Percentiles rank a stretch among this genome's conserved stretches.
These are phyloP conservation scores for Themeda triandra DNA, from an alignment of 176 grass and related monocot genomes.

Conservation along the genomic window DNA sequence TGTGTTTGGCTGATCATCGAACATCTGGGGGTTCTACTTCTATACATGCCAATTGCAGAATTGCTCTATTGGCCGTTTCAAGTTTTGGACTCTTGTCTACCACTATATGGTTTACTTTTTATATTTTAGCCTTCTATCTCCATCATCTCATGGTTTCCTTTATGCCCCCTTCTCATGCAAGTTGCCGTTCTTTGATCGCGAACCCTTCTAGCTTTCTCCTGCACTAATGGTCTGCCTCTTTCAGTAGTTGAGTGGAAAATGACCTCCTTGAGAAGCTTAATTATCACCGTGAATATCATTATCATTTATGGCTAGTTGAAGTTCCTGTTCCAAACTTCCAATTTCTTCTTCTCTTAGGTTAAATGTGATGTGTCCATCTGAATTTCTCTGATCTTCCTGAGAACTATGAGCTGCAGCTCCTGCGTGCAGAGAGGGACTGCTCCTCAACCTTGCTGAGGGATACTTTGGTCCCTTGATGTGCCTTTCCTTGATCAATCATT, in stretches of 20 bases:
- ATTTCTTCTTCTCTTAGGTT: slow-evolving; percentile 17
- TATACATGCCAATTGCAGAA: not conserved
- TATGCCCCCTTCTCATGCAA: slow-evolving; percentile 28
- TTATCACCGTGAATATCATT: slow-evolving; percentile 29
- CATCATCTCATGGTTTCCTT: slow-evolving; percentile 5
- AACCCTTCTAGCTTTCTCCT: slow-evolving; percentile 51
- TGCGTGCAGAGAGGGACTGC: slow-evolving; percentile 54
- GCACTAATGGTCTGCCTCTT: slow-evolving; percentile 13
- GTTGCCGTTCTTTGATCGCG: slow-evolving; percentile 26
- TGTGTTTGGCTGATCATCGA: not conserved
- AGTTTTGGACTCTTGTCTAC: not conserved
- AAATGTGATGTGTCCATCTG: slow-evolving; percentile 44
- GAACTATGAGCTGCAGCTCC: slow-evolving; percentile 63
- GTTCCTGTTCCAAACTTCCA: slow-evolving; percentile 10
- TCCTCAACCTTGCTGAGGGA: slow-evolving; percentile 24
- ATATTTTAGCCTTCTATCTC: not conserved
- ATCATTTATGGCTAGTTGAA: slow-evolving; percentile 9
- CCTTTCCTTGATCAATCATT: slow-evolving; percentile 47
- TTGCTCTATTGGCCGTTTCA: slow-evolving; percentile 35
- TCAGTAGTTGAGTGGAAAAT: slow-evolving; percentile 21
- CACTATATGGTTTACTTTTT: not conserved
- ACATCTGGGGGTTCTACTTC: not conserved
- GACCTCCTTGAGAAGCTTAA: slow-evolving; percentile 37
- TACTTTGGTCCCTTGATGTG: slow-evolving; percentile 32
- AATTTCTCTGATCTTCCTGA: slow-evolving; percentile 69